Conservation (phyloP, 345 rosid species). For the Arabidopsis suecica region DNA sequence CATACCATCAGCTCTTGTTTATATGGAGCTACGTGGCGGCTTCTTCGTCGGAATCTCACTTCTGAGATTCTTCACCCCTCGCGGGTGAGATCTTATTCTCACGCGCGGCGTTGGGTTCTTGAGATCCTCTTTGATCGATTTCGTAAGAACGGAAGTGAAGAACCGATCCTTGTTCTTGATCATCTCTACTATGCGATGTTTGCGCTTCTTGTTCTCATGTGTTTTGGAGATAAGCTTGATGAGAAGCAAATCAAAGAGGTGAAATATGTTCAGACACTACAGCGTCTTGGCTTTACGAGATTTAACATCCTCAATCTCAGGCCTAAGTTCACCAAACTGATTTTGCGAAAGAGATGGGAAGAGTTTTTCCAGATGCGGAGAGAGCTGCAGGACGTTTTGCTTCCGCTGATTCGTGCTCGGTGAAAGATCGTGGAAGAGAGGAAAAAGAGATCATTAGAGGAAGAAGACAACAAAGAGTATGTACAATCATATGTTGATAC, state of each 20-base stretch:
- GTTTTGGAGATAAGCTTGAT: constrained; percentile 47
- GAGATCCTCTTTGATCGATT: constrained; percentile 24
- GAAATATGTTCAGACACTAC: constrained; percentile 16
- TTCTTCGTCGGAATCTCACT: constrained; percentile 35
- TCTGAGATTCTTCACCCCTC: constrained; percentile 37
- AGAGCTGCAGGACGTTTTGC: constrained; percentile 17
- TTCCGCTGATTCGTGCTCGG: constrained; percentile 51
- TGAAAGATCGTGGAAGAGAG: constrained; percentile 33
- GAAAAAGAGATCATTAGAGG: background rate
- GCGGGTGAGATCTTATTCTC: constrained; percentile 8
- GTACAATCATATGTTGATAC: constrained; percentile 22
- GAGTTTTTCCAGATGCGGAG: constrained; percentile 25
- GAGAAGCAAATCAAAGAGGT: constrained; percentile 41
- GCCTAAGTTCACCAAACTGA: constrained; percentile 42
- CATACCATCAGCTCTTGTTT: constrained; percentile 29
- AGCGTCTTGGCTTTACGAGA: background rate
- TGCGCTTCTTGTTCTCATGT: constrained; percentile 44
- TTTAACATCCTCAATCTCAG: constrained; percentile 37
- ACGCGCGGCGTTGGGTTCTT: constrained; percentile 36
- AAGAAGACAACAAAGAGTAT: background rate
- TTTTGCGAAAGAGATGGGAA: constrained; percentile 36
- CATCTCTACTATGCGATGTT: constrained; percentile 43
- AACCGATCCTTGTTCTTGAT: constrained; percentile 18
- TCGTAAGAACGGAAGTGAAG: constrained; percentile 1
- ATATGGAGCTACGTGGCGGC: constrained; percentile 44